Conservation (phyloP, 305 asterid species). For the Fraxinus greggii region DNA sequence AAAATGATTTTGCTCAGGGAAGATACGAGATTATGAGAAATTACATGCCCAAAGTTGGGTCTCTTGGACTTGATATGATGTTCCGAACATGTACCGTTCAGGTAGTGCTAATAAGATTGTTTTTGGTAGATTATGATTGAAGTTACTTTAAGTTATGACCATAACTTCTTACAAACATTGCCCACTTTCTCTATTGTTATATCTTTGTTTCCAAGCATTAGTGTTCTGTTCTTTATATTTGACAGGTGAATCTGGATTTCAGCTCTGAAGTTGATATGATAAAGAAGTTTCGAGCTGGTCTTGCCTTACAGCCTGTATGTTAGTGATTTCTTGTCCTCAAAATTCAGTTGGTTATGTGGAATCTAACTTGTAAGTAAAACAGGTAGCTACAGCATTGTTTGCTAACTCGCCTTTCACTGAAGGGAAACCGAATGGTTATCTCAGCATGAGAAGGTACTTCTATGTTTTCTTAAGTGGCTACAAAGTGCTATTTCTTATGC, state of each 20-base stretch:
- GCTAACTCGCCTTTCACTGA: slow-evolving; percentile 47
- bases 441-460: slow-evolving; percentile 90
- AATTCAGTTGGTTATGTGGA: slow-evolving; percentile 5
- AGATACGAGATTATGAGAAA: slow-evolving; percentile 82
- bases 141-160: neutral
- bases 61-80: slow-evolving; percentile 96
- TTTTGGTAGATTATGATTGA: slow-evolving; percentile 4
- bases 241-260: slow-evolving; percentile 90
- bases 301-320: slow-evolving; percentile 65
- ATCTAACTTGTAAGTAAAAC: slow-evolving; percentile 38
- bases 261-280: slow-evolving; percentile 77
- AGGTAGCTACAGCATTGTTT: slow-evolving; percentile 93
- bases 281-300: slow-evolving; percentile 63
- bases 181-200: neutral
- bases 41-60: slow-evolving; percentile 96
- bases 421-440: slow-evolving; percentile 58
- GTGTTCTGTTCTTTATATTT: slow-evolving; percentile 19
- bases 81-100: slow-evolving; percentile 91
- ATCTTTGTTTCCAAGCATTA: neutral
- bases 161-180: neutral
- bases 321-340: slow-evolving; percentile 18
- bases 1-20: slow-evolving; percentile 60
- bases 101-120: slow-evolving; percentile 41
- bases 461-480: neutral
- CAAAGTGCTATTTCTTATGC: neutral